Evolutionary conservation across 768 basidiomycete species (phyloP).

Genomic region (Boletus insuetus): DNA sequence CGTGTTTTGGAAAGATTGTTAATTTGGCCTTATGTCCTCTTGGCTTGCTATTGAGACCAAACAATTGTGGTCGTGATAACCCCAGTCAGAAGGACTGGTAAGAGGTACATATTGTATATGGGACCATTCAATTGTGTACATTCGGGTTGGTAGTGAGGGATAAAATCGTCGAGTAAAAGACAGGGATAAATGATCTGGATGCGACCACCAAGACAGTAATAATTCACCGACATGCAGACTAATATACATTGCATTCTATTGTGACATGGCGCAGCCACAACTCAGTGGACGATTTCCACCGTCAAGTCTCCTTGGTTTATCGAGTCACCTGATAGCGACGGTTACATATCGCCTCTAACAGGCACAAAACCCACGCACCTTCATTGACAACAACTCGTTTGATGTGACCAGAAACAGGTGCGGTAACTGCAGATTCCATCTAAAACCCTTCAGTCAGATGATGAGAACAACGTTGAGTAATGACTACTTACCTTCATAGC

Average conservation of each 20-base stretch:
- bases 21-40: not conserved
- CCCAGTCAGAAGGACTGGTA: too few species aligned
- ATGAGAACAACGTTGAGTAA: not conserved
- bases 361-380: slow-evolving; percentile 44
- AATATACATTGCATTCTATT: slow-evolving; percentile 21
- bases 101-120: too few species aligned
- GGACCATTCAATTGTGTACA: too few species aligned
- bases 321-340: slow-evolving; percentile 65
- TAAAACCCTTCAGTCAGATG: slow-evolving; percentile 35
- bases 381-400: slow-evolving; percentile 90
- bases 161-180: too few species aligned
- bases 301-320: slow-evolving; percentile 92
- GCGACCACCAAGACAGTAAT: not conserved
- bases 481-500: slow-evolving; percentile 83
- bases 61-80: too few species aligned
- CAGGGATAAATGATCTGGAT: not conserved
- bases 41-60: not conserved
- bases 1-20: not conserved
- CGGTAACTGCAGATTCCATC: slow-evolving; percentile 98
- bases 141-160: too few species aligned
- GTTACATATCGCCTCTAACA: slow-evolving; percentile 2
- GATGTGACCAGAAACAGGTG: slow-evolving; percentile 94
- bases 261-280: slow-evolving; percentile 8
- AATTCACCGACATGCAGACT: slow-evolving; percentile 10
- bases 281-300: slow-evolving; percentile 78